Percentiles rank a stretch among this genome's conserved stretches.
These are phyloP conservation scores for Aspergillus fijiensis DNA, from an alignment of 2,329 filamentous ascomycete species.

Conservation along the genomic window DNA sequence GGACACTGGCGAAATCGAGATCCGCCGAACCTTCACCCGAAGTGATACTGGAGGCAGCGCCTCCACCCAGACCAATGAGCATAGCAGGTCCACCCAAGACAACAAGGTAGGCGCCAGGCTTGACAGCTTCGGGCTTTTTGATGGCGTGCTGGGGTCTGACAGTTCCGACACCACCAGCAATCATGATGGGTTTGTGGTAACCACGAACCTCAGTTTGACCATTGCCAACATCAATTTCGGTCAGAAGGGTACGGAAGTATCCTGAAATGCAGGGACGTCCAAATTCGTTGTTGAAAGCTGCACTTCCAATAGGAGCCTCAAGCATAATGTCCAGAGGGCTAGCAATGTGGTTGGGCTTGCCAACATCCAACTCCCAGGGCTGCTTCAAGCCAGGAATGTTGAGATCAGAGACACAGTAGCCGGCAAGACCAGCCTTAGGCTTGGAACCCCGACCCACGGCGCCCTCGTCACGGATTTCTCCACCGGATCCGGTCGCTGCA, in stretches of 20 bases:
- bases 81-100: conserved; percentile 95
- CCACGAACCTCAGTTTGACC: conserved; percentile 73
- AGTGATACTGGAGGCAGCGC: conserved; percentile 87
- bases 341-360: conserved; percentile 86
- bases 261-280: conserved; percentile 84
- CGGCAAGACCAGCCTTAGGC: conserved; percentile 86
- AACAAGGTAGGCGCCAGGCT: conserved; percentile 83
- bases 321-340: conserved; percentile 97
- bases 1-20: conserved; percentile 94
- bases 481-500: conserved; percentile 91
- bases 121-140: conserved; percentile 76
- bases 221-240: conserved; percentile 61
- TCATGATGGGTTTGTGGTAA: conserved; percentile 98
- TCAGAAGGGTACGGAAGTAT: conserved; percentile 87
- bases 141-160: conserved; percentile 88
- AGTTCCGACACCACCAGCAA: conserved; percentile 91
- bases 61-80: conserved; percentile 94
- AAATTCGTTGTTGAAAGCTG: conserved; percentile 97
- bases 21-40: conserved; percentile 87
- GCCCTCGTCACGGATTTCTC: conserved; percentile 93
- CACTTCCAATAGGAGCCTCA: conserved; percentile 91
- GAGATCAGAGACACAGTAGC: conserved; percentile 94
- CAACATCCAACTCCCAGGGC: conserved; percentile 90
- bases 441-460: conserved; percentile 89
- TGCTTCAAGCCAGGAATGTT: conserved; percentile 78